phyloP scores from a whole-genome alignment of 768 basidiomycete species.

The Xerocomellus dryophilus region DNA sequence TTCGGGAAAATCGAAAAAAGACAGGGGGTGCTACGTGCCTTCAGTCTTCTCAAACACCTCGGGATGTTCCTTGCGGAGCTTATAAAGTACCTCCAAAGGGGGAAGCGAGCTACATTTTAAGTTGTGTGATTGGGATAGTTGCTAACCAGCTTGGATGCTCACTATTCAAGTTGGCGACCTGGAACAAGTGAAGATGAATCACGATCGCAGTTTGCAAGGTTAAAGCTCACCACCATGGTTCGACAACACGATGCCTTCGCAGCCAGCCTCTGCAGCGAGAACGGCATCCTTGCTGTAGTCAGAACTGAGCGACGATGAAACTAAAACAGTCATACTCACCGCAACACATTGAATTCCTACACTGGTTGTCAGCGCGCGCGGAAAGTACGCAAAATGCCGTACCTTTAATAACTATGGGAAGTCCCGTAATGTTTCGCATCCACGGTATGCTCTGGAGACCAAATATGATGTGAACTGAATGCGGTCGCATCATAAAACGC shows the following conservation, averaged over 20 bases:
- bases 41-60: constrained; percentile 71
- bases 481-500: constrained; percentile 5
- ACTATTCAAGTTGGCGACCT: constrained; percentile 83
- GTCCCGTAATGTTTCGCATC: constrained; percentile 63
- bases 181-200: constrained; percentile 2
- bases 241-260: constrained; percentile 83
- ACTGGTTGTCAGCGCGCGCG: constrained; percentile 6
- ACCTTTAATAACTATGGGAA: constrained; percentile 79
- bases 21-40: constrained; percentile 38
- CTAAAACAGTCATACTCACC: constrained; percentile 40
- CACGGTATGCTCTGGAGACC: constrained; percentile 65
- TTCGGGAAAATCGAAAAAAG: constrained; percentile 1
- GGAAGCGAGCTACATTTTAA: constrained; percentile 58
- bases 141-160: constrained; percentile 22
- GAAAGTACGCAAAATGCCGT: background rate
- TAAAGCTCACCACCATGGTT: constrained; percentile 77
- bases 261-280: constrained; percentile 77
- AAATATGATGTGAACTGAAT: background rate
- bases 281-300: constrained; percentile 66
- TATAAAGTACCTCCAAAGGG: constrained; percentile 74
- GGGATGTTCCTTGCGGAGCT: constrained; percentile 66
- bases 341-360: constrained; percentile 73
- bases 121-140: constrained; percentile 2
- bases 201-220: background rate
- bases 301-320: background rate